Percentiles rank a stretch among this genome's conserved stretches.
These are phyloP conservation scores for Periconia sp. DNA, from an alignment of 2,329 filamentous ascomycete species.

Conservation along the genomic window DNA sequence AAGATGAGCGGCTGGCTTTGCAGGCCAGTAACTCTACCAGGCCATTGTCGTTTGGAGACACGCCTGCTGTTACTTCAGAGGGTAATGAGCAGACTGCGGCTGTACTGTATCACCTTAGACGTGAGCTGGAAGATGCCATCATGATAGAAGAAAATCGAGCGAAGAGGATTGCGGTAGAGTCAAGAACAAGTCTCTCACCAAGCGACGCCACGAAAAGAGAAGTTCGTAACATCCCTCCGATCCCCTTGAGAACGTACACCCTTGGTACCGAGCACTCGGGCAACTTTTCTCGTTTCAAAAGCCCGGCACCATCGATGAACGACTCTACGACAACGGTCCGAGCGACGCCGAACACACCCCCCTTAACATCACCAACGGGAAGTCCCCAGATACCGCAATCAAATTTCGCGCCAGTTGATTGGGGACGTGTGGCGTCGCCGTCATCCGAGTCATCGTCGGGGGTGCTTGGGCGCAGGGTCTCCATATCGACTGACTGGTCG, in stretches of 20 bases:
- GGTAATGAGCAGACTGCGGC: conserved; percentile 33
- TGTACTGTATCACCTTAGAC: conserved; percentile 31
- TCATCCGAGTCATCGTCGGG: conserved; percentile 4
- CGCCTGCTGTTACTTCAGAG: conserved; percentile 19
- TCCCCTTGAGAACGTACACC: conserved; percentile 33
- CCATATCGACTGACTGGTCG: conserved; percentile 25
- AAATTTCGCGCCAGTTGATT: conserved; percentile 22
- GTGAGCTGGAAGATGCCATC: conserved; percentile 39
- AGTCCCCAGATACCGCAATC: conserved; percentile 19
- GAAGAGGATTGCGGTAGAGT: conserved; percentile 31
- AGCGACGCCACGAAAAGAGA: conserved; percentile 36
- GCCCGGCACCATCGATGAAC: conserved; percentile 9
- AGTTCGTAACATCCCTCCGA: conserved; percentile 29
- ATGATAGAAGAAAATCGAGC: conserved; percentile 38
- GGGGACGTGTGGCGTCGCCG: conserved; percentile 16
- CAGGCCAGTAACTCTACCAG: conserved; percentile 11
- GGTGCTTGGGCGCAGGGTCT: conserved; percentile 16
- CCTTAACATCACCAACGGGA: conserved; percentile 17
- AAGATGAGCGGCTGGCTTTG: conserved; percentile 32
- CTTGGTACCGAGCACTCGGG: conserved; percentile 30
- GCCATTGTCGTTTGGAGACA: conserved; percentile 28
- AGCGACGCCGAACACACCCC: conserved; percentile 14
- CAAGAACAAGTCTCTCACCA: conserved; percentile 32
- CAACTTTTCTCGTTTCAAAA: conserved; percentile 21
- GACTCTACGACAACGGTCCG: conserved; percentile 20